phyloP scores from a whole-genome alignment of 2,329 filamentous ascomycete species.

The Fusarium cyanostomum region DNA sequence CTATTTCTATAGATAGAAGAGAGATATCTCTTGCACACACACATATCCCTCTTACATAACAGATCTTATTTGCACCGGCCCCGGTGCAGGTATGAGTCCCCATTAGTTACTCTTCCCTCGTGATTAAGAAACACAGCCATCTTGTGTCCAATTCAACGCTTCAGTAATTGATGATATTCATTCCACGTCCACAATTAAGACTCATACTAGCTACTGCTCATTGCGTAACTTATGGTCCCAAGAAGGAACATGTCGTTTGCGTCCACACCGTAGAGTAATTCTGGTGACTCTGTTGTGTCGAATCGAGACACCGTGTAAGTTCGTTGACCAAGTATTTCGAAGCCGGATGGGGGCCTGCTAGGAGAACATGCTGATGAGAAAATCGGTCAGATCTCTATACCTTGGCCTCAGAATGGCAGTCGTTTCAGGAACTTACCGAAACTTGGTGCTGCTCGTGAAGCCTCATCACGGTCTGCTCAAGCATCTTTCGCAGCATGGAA shows the following conservation, averaged over 20 bases:
- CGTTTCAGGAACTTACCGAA: background rate
- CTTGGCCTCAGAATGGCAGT: background rate
- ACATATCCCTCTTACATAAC: too few relatives aligned
- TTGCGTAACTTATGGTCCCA: conserved; percentile 5
- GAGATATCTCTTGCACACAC: too few relatives aligned
- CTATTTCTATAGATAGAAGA: background rate
- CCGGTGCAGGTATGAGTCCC: too few relatives aligned
- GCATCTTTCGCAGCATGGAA: conserved; percentile 5
- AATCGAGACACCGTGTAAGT: background rate
- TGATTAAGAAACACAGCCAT: too few relatives aligned
- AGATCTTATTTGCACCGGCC: too few relatives aligned
- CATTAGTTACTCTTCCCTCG: too few relatives aligned
- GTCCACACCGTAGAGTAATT: background rate
- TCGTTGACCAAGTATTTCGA: conserved; percentile 6
- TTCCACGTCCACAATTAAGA: background rate
- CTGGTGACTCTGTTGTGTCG: background rate
- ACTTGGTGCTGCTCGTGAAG: background rate
- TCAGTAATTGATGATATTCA: background rate
- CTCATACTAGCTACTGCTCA: too few relatives aligned
- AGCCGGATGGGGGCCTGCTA: conserved; percentile 3
- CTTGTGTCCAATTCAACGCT: too few relatives aligned
- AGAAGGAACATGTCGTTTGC: conserved; percentile 4
- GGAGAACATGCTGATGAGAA: conserved; percentile 1
- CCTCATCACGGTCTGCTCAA: background rate
- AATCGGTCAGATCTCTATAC: background rate